A percentile compares a stretch with the other conserved stretches of the same genome.
phyloP scores from a whole-genome alignment of 176 grass and related monocot species.

The Tuctoria greenei region DNA sequence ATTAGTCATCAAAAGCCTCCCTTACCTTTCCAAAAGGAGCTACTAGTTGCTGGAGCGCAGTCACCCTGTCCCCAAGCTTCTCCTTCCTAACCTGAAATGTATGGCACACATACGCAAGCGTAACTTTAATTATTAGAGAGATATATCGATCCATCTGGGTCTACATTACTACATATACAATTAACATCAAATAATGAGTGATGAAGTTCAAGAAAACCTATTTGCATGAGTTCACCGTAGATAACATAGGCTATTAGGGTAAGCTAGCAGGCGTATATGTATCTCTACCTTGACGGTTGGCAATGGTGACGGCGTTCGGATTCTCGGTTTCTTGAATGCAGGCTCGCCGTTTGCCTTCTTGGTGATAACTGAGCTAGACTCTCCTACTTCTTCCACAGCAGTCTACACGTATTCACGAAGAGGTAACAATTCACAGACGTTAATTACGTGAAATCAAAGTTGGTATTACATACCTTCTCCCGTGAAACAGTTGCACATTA shows the following conservation, averaged over 20 bases:
- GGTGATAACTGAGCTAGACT: conserved; percentile 36
- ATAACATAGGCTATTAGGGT: background rate
- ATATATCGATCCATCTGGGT: background rate
- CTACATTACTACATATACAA: background rate
- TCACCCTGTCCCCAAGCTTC: conserved; percentile 98
- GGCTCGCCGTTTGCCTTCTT: conserved; percentile 45
- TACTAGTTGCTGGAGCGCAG: conserved; percentile 94
- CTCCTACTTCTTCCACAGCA: conserved; percentile 42
- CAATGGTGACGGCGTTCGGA: conserved; percentile 54
- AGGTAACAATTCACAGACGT: background rate
- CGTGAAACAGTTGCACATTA: conserved; percentile 14
- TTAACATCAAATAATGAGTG: conserved; percentile 33
- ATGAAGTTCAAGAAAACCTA: background rate
- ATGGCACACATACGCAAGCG: conserved; percentile 21
- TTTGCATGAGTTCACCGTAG: conserved; percentile 1
- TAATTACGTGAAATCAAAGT: background rate
- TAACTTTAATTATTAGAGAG: conserved; percentile 24
- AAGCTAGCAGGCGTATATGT: background rate
- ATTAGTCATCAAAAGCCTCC: conserved; percentile 50
- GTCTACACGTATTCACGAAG: conserved; percentile 10
- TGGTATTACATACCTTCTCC: background rate
- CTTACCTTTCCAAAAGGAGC: conserved; percentile 99
- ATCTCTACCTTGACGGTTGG: conserved; percentile 62
- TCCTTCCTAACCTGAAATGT: conserved; percentile 96
- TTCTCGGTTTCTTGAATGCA: conserved; percentile 51